Base-by-base conservation (phyloP, 441 rosid species). In the Gossypium davidsonii region DNA sequence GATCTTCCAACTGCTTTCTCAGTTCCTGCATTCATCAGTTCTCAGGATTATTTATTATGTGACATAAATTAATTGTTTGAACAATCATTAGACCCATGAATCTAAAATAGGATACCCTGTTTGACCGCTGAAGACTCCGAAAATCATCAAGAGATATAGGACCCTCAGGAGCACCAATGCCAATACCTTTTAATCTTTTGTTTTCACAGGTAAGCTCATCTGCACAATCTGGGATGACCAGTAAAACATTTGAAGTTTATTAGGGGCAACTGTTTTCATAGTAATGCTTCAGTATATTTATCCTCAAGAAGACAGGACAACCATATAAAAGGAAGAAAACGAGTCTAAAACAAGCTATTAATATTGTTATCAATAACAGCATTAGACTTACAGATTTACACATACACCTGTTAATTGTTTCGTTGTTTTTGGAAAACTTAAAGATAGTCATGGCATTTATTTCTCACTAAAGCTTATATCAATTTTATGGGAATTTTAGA, bases 111-210 rank as follows among this genome's bases (percentile, higher is more conserved):
- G 69, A 70, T 89, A 95, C 98, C 83, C 79, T 84, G 79, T 95
- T 95, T 21, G 98, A 91, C 65, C 92, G 92, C 72, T 92, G 99
- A 74, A 95, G 97, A 82, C 93, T 95, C 77, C 93, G 87, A 79
- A 95, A 95, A 90, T 95, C 98, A 85, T 91, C 96, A 73, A 95
- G 91, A 71, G 94, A 95, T 80, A 92, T 74, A 71, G 99, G 99
- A 76, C 97, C 99, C 76, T 91, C 94, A 31, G 91, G 91, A 85
- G 94, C 95, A 84, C 96, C 90, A 80, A 92, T 89, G 66, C 96
- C 99, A 73, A 91, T 85, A 31, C 96, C 96, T 79, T 92, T 95
- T 44, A 85, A 77, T 77, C 95, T 91, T 83, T 95, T 92, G 79
- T 61, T 87, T 74, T 91, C 93, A 62, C 79, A 74, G 71, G 69